Evolutionary conservation across 2,329 filamentous ascomycete genomes (phyloP).

Genomic region (Mycosphaerella arachidis): DNA sequence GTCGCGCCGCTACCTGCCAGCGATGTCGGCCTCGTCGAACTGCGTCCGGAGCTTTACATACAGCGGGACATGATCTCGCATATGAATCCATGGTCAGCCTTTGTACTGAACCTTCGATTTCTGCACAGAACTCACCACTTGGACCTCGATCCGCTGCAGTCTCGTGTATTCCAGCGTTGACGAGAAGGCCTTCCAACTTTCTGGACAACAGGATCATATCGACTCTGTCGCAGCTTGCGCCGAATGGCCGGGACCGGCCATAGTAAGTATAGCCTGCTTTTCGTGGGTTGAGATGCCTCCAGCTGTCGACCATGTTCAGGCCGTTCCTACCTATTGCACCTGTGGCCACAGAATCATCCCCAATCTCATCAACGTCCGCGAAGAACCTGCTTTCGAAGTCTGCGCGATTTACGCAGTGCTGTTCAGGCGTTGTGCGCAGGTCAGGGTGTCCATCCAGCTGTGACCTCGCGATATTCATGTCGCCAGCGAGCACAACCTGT

Average conservation of each 20-base stretch:
- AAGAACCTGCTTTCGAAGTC: slow-evolving; percentile 52
- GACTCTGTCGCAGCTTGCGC: slow-evolving; percentile 50
- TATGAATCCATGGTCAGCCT: background rate
- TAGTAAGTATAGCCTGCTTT: slow-evolving; percentile 49
- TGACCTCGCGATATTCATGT: slow-evolving; percentile 49
- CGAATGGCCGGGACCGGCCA: slow-evolving; percentile 41
- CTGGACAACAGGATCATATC: slow-evolving; percentile 49
- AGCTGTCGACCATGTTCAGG: slow-evolving; percentile 44
- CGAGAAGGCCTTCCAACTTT: slow-evolving; percentile 35
- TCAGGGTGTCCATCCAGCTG: slow-evolving; percentile 45
- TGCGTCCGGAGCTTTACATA: background rate
- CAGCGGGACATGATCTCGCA: slow-evolving; percentile 4
- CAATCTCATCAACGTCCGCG: slow-evolving; percentile 12
- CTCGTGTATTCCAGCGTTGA: slow-evolving; percentile 40
- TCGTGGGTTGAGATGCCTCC: slow-evolving; percentile 42
- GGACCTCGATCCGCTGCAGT: slow-evolving; percentile 44
- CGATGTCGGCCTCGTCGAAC: background rate
- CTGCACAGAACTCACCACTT: slow-evolving; percentile 44
- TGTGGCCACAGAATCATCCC: background rate
- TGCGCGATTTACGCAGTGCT: slow-evolving; percentile 49
- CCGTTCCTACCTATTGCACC: slow-evolving; percentile 3
- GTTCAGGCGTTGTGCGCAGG: slow-evolving; percentile 41
- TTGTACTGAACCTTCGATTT: background rate
- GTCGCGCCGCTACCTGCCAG: background rate
- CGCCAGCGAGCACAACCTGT: slow-evolving; percentile 47